phyloP scores from a whole-genome alignment of 2,329 filamentous ascomycete species.

The Alternaria burnsii region DNA sequence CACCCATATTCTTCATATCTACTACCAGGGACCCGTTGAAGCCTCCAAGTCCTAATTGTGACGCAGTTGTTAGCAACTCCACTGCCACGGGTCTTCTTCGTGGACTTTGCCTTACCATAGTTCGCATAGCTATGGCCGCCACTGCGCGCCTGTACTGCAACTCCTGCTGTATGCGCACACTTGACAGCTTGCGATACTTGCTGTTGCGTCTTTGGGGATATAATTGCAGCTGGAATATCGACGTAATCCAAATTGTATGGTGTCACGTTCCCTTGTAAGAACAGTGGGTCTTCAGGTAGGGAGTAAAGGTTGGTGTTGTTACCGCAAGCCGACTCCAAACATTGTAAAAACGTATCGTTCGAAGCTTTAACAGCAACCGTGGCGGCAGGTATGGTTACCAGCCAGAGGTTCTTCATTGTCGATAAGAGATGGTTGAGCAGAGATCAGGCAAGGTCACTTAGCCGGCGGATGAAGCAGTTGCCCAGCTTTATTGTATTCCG shows the following conservation, averaged over 20 bases:
- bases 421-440: neutral
- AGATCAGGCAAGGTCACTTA: neutral
- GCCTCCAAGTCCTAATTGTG: neutral
- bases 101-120: neutral
- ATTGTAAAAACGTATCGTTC: neutral
- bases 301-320: neutral
- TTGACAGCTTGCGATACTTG: neutral
- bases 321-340: neutral
- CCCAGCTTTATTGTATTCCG: neutral
- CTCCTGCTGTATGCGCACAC: neutral
- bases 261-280: neutral
- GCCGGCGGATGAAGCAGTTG: neutral
- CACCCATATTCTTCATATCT: neutral
- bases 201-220: neutral
- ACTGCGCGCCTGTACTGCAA: constrained; percentile 1
- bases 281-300: neutral
- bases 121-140: constrained; percentile 3
- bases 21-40: constrained; percentile 1
- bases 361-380: neutral
- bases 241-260: neutral
- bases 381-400: neutral
- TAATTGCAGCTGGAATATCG: neutral
- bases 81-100: neutral
- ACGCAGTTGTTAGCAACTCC: neutral
- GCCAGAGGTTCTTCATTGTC: neutral